phyloP scores from a whole-genome alignment of 2,329 filamentous ascomycete genomes.

The Mariannaea sp. region DNA sequence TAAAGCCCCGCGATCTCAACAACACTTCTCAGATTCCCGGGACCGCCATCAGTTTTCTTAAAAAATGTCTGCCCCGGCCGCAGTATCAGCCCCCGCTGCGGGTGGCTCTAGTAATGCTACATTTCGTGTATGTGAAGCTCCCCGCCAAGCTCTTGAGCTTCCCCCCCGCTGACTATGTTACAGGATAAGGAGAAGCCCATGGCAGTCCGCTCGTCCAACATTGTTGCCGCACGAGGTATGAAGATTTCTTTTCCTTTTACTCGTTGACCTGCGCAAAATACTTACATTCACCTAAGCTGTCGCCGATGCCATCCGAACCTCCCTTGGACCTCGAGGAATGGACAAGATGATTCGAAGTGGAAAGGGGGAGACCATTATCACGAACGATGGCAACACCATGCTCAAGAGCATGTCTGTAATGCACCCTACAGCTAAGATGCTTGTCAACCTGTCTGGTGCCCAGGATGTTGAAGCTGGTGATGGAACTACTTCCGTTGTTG shows the following conservation, averaged over 20 bases:
- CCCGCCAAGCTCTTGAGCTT: slow-evolving; percentile 42
- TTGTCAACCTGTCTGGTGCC: slow-evolving; percentile 94
- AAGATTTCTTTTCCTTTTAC: slow-evolving; percentile 5
- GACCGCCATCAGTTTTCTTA: slow-evolving; percentile 31
- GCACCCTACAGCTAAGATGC: slow-evolving; percentile 99
- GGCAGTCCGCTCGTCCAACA: slow-evolving; percentile 94
- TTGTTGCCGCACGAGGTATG: slow-evolving; percentile 92
- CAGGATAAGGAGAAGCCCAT: slow-evolving; percentile 97
- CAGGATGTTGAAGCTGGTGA: slow-evolving; percentile 99
- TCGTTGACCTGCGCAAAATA: slow-evolving; percentile 4
- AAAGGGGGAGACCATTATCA: slow-evolving; percentile 97
- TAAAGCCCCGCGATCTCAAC: slow-evolving; percentile 41
- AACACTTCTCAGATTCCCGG: slow-evolving; percentile 33
- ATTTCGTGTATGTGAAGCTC: slow-evolving; percentile 57
- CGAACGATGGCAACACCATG: slow-evolving; percentile 99
- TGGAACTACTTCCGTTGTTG: slow-evolving; percentile 96
- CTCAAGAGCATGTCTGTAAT: slow-evolving; percentile 98
- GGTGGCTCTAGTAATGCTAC: slow-evolving; percentile 56
- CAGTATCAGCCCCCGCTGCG: slow-evolving; percentile 37
- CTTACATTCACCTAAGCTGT: slow-evolving; percentile 67
- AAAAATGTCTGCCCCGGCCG: slow-evolving; percentile 50
- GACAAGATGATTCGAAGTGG: slow-evolving; percentile 99
- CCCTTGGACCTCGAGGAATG: slow-evolving; percentile 94
- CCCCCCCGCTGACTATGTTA: slow-evolving; percentile 42
- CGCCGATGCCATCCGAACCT: slow-evolving; percentile 96